These are phyloP conservation scores for Mycena latifolia DNA, from an alignment of 768 basidiomycete genomes.

Conservation along the genomic window DNA sequence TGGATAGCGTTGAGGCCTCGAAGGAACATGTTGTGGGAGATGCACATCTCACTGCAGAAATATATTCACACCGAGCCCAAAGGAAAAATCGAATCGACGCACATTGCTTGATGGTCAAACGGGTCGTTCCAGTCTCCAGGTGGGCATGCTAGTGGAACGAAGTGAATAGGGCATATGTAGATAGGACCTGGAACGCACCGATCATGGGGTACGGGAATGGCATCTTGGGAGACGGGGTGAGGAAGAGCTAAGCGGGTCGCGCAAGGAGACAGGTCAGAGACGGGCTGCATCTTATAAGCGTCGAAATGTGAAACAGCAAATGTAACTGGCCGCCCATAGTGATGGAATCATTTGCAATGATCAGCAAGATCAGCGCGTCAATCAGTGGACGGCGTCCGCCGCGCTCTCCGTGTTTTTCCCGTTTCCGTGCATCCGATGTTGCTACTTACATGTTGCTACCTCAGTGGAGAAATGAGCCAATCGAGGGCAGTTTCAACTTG, in stretches of 20 bases:
- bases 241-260: neutral
- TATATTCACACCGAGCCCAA: neutral
- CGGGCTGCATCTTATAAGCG: no score
- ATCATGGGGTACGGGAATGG: neutral
- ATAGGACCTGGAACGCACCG: neutral
- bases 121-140: slow-evolving; percentile 43
- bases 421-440: no score
- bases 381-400: no score
- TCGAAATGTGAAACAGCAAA: neutral
- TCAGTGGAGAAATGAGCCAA: no score
- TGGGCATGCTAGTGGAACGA: slow-evolving; percentile 28
- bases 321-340: neutral
- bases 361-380: no score
- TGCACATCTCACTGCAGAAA: slow-evolving; percentile 43
- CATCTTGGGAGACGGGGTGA: neutral
- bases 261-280: no score
- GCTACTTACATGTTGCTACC: no score
- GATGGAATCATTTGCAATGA: neutral
- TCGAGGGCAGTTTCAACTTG: no score
- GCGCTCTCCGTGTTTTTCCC: no score
- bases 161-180: neutral
- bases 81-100: neutral
- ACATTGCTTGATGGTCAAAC: slow-evolving; percentile 47
- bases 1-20: slow-evolving; percentile 45
- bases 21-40: slow-evolving; percentile 46